A percentile compares a stretch with the other conserved stretches of the same genome.
phyloP scores from a whole-genome alignment of 2,329 filamentous ascomycete genomes.

The Escovopsis weberi region DNA sequence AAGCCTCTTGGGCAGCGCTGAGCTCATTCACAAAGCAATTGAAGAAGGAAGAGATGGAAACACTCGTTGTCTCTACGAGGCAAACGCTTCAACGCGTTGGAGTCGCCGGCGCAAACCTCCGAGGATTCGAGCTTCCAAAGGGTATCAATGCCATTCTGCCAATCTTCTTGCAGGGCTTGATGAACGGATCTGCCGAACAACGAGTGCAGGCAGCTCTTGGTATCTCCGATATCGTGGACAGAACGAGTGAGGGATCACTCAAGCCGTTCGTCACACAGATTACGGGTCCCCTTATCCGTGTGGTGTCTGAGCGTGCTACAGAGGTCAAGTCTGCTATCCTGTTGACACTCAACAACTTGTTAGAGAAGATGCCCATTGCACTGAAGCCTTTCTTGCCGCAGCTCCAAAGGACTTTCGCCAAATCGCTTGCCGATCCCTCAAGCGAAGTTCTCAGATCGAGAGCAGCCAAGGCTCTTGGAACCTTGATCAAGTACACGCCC shows the following conservation, averaged over 20 bases:
- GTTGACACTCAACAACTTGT: constrained; percentile 80
- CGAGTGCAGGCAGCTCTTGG: constrained; percentile 81
- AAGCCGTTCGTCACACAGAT: constrained; percentile 96
- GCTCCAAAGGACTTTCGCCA: constrained; percentile 90
- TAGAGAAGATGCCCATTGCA: constrained; percentile 92
- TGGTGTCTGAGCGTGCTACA: constrained; percentile 88
- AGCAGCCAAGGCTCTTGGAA: constrained; percentile 87
- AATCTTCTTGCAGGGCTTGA: constrained; percentile 93
- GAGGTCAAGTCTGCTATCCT: constrained; percentile 95
- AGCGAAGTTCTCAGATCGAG: constrained; percentile 78
- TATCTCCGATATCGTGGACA: constrained; percentile 90
- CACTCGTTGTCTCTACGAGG: constrained; percentile 71
- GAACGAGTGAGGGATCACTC: constrained; percentile 72
- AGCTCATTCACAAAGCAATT: constrained; percentile 77
- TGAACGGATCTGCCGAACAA: constrained; percentile 91
- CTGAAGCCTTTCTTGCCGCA: constrained; percentile 96
- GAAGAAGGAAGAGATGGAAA: constrained; percentile 96
- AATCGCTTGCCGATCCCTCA: constrained; percentile 82
- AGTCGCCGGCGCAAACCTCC: constrained; percentile 67
- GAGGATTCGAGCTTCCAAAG: constrained; percentile 86
- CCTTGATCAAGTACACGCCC: constrained; percentile 87
- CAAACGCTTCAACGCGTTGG: constrained; percentile 80
- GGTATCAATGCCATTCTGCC: constrained; percentile 92
- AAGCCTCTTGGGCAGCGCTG: constrained; percentile 77
- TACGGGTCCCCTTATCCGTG: constrained; percentile 91